These are phyloP conservation scores for Teratosphaeria zuluensis DNA, from an alignment of 2,329 filamentous ascomycete genomes.

Conservation along the genomic window DNA sequence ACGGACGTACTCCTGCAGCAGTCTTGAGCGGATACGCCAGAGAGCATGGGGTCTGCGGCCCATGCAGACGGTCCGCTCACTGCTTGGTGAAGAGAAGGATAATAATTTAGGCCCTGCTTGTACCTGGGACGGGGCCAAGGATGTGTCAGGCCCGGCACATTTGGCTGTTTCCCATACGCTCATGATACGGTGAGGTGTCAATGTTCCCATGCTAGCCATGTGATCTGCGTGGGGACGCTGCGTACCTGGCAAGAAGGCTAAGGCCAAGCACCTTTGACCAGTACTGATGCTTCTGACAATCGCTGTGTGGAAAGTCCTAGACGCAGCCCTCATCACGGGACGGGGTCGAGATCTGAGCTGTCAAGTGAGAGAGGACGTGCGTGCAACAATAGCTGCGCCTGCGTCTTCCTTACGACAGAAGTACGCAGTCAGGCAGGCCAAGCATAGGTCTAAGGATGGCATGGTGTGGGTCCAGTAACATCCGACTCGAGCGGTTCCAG, in stretches of 20 bases:
- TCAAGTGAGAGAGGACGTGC: background rate
- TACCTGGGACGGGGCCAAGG: background rate
- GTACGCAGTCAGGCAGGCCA: too few relatives aligned
- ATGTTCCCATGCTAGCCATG: background rate
- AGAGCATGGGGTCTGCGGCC: background rate
- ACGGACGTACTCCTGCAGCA: background rate
- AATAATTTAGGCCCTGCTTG: background rate
- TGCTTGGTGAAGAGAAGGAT: background rate
- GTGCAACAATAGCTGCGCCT: too few relatives aligned
- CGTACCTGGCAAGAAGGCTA: background rate
- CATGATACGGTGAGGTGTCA: background rate
- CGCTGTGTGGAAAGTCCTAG: background rate
- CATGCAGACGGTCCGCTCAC: background rate
- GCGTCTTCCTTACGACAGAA: too few relatives aligned
- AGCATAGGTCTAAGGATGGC: too few relatives aligned
- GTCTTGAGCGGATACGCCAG: background rate
- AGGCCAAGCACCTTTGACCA: background rate
- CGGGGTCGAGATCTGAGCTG: background rate
- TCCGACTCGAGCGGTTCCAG: too few relatives aligned
- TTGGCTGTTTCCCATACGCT: background rate
- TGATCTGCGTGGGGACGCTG: background rate
- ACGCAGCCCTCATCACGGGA: background rate
- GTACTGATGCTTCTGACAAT: background rate
- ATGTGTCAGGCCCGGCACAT: too few relatives aligned
- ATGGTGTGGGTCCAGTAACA: too few relatives aligned